Evolutionary conservation across 768 basidiomycete genomes (phyloP), one percentile per base, ranked within the genome.

Genomic region (Termitomyces heimii): DNA sequence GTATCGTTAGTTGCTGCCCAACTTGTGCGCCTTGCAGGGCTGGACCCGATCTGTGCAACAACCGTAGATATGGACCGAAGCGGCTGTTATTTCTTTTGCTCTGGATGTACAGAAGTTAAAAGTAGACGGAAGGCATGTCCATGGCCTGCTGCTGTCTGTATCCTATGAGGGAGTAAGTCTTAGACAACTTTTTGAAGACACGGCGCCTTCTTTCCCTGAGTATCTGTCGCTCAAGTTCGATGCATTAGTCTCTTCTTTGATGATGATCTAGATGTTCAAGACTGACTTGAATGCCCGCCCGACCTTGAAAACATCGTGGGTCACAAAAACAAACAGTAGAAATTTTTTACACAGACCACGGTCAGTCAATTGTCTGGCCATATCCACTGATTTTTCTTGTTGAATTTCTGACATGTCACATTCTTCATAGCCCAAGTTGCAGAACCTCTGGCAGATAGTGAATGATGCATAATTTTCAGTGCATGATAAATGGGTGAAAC

Each of bases 351-450:
- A 10, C 59, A 64, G 1, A 73, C 72, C 60, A 22, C 64, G 65
- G 24, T 69, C 67, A 4, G 69, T 71, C 20, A 73, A 62, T 22
- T 59, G 58, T 7, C 55, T 47, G n/a, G 46, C 2, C n/a, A 47
- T n/a, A 31, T 29, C 40, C 5, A 61, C 62, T 2, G 53, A 48
- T 8, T 3, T 18, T 3, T 34, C 14, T 26, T 35, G 12, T 4
- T 8, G 0, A 7, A 65, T 55, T 7, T 16, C 1, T 2, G 22
- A 2, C 4, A 68, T 55, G 31, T 70, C 67, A 9, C 4, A 9
- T 10, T 59, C 44, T 0, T 42, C 12, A 51, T 68, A 66, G 1
- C 69, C 69, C 2, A 68, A 49, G 20, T 54, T 44, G 3, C 52
- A 31, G 34, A 70, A 61, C 37, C 44, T 62, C 0, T 52, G 60